Base-by-base conservation (phyloP, 2,329 filamentous ascomycete genomes). In the Ascochyta fabae region DNA sequence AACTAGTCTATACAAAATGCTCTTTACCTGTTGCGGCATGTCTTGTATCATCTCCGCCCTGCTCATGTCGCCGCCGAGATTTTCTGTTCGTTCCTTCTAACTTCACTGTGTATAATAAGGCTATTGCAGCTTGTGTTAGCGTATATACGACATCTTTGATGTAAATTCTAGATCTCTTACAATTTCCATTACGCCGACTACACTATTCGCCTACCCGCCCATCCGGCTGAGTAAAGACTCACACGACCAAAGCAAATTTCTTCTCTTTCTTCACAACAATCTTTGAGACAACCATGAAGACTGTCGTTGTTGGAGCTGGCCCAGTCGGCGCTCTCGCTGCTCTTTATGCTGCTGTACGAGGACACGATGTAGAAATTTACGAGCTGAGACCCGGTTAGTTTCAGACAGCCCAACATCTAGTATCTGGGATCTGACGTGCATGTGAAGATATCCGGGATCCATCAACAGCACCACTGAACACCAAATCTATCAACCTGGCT, bases 401-500 rank as follows among this genome's bases (percentile, higher is more conserved):
- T 45, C 27, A 19, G 26, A 15, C 13, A 26, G n/a, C 1, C 5
- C 4, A 29, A 6, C 6, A 24, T 13, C 13, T 13, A 27, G 19
- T 26, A 51, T 12, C 2, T 27, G 36, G 31, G 6, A 50, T 23
- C 15, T 24, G n/a, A 16, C 23, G 6, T 29, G 16, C 27, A 7
- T 12, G 24, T 26, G 13, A 38, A 98, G 95, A 99, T 79, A 87
- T 98, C 44, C 88, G 95, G 36, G 88, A 96, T 73, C 88, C 90
- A 2, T 84, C 86, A 2, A 96, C 91, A 0, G 87, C 88, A 27
- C 93, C 94, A 3, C 82, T 98, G 58, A 97, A 97, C 77, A 97
- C 93, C 58, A 96, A 92, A 75, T 98, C 95, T n/a, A 99, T 99
- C 80, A 99, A 99, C 72, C 80, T 99, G 51, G 94, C 95, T 22